phyloP scores from a whole-genome alignment of 2,329 filamentous ascomycete species.

The Ustilaginoidea virens region DNA sequence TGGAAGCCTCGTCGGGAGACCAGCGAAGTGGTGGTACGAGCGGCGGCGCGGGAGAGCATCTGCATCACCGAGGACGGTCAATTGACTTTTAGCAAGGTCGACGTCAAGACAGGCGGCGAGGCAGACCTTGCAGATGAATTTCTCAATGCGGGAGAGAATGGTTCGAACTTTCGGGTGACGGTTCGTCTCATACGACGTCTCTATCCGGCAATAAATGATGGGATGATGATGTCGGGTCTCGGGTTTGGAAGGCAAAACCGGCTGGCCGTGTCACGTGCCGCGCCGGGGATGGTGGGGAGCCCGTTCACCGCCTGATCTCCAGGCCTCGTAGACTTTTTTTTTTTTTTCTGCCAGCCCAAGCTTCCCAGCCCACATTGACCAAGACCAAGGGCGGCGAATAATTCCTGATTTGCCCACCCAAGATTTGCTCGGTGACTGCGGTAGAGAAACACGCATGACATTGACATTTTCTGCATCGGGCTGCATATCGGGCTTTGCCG shows the following conservation, averaged over 20 bases:
- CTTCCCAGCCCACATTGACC: slow-evolving; percentile 9
- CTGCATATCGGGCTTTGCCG: no score
- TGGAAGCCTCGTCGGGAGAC: slow-evolving; percentile 89
- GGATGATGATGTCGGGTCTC: no score
- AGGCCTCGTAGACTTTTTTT: slow-evolving; percentile 2
- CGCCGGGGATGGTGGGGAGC: no score
- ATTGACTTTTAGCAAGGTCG: slow-evolving; percentile 17
- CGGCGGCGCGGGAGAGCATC: slow-evolving; percentile 69
- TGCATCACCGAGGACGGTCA: slow-evolving; percentile 26
- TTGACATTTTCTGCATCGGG: slow-evolving; percentile 10
- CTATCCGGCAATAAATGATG: no score
- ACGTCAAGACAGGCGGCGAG: slow-evolving; percentile 5
- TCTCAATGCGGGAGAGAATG: slow-evolving; percentile 11
- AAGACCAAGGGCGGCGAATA: background rate
- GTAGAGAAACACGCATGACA: slow-evolving; percentile 3
- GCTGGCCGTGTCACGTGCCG: background rate
- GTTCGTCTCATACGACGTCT: no score
- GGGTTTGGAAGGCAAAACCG: no score
- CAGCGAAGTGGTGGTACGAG: slow-evolving; percentile 49
- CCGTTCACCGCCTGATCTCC: background rate
- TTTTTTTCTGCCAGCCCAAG: slow-evolving; percentile 13
- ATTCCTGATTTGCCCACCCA: slow-evolving; percentile 3
- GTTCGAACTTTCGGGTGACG: slow-evolving; percentile 13
- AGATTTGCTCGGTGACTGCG: background rate
- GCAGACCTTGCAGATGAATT: slow-evolving; percentile 4